Base-by-base conservation (phyloP, 305 asterid species). In the Fraxinus baroniana region DNA sequence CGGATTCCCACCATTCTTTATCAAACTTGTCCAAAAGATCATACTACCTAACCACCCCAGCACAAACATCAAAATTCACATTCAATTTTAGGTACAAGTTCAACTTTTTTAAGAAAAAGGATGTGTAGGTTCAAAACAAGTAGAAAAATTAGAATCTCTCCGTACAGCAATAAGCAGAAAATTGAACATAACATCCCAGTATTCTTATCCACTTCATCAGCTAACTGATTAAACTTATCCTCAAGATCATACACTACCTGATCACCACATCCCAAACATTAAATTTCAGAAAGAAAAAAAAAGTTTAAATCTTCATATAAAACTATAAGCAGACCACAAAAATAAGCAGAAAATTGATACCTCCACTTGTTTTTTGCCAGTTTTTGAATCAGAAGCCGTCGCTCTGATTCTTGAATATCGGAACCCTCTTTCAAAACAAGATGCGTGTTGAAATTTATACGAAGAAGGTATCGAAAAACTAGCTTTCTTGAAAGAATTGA, bases 181-280 rank as follows among this genome's bases (percentile, higher is more conserved):
- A 64, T 24, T 12, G 17, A 24, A 24, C 73, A 0, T 26, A 49
- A 64, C 5, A 22, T 78, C 60, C 97, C 97, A 86, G 92, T 92
- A 52, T 91, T 90, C 86, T 83, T 84, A 89, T 96, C 98, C 89
- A 94, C 97, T 87, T 91, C 96, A 93, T 93, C 97, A 77, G 98
- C 94, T 75, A 93, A 83, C 76, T 87, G 89, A 81, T 88, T 89
- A 9, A 90, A 83, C 78, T 79, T 91, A 22, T 88, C 93, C 84
- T 92, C 95, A 83, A 86, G 88, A 86, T 90, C 90, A 85, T 92
- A 93, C 74, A 85, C 89, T 78, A 89, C 85, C 98, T 90, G 85
- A 79, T 17, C 46, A 62, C 82, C 73, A 36, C 62, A 57, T 39
- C 79, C 37, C 74, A 22, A 76, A 62, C 74, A 39, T 24, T 70